phyloP scores from a whole-genome alignment of 2,329 filamentous ascomycete species.

The Elsinoe arachidis region DNA sequence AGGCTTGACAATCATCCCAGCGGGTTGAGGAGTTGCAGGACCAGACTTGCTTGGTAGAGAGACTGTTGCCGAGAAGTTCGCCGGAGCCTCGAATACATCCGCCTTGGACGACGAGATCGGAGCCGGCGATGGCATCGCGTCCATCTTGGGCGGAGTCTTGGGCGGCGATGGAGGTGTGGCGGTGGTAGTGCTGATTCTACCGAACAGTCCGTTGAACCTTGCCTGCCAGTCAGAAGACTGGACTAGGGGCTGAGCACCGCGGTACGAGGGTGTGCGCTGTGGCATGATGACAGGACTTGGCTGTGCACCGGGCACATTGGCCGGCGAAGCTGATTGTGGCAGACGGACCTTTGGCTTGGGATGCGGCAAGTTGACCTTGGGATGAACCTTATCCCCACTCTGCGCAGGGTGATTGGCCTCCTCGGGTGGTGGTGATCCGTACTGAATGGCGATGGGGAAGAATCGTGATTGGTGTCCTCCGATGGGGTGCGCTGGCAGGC shows the following conservation, averaged over 20 bases:
- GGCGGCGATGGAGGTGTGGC: slow-evolving; percentile 30
- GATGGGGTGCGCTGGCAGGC: slow-evolving; percentile 12
- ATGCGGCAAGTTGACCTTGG: slow-evolving; percentile 61
- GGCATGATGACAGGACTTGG: slow-evolving; percentile 35
- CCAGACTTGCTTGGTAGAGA: slow-evolving; percentile 48
- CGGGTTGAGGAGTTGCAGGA: slow-evolving; percentile 9
- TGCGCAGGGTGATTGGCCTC: slow-evolving; percentile 66
- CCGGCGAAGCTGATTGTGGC: slow-evolving; percentile 47
- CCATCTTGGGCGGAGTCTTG: slow-evolving; percentile 32
- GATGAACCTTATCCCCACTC: slow-evolving; percentile 50
- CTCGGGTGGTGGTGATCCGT: slow-evolving; percentile 56
- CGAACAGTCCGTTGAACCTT: slow-evolving; percentile 68
- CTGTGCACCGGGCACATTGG: slow-evolving; percentile 30
- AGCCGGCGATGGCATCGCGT: slow-evolving; percentile 27
- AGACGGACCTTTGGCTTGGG: slow-evolving; percentile 72
- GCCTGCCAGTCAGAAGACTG: slow-evolving; percentile 62
- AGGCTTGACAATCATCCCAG: slow-evolving; percentile 32
- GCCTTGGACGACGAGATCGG: slow-evolving; percentile 25
- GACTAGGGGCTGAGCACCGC: slow-evolving; percentile 36
- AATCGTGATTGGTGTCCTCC: slow-evolving; percentile 25
- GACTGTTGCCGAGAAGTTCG: slow-evolving; percentile 62
- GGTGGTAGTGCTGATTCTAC: slow-evolving; percentile 48
- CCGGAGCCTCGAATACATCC: slow-evolving; percentile 49
- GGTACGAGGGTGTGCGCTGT: slow-evolving; percentile 30
- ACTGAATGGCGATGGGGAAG: slow-evolving; percentile 39